phyloP scores from a whole-genome alignment of 2,329 filamentous ascomycete species.

The Lachnum nothofagi region DNA sequence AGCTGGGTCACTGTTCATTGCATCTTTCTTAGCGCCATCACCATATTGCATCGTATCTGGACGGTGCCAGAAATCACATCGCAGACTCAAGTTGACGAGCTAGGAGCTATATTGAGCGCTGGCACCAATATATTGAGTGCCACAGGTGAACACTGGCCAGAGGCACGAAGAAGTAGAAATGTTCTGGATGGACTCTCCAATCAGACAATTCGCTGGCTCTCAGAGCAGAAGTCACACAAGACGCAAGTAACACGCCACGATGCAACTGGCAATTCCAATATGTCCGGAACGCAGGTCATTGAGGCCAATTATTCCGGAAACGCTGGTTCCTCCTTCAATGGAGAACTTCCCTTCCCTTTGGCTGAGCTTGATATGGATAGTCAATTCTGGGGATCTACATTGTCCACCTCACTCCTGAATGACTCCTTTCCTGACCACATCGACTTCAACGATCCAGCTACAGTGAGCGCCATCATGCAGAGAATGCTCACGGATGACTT shows the following conservation, averaged over 20 bases:
- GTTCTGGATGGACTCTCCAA: slow-evolving; percentile 39
- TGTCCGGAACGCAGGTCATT: neutral
- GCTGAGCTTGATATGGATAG: neutral
- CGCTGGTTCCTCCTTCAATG: no score
- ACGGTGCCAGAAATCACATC: slow-evolving; percentile 39
- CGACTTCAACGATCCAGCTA: slow-evolving; percentile 3
- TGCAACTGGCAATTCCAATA: neutral
- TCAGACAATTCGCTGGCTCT: slow-evolving; percentile 29
- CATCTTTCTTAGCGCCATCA: slow-evolving; percentile 43
- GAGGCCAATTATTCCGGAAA: neutral
- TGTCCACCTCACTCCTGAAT: neutral
- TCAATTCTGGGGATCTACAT: neutral
- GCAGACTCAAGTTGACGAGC: slow-evolving; percentile 35
- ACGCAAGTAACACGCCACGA: neutral
- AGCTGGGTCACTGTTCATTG: slow-evolving; percentile 47
- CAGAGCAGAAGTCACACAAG: slow-evolving; percentile 1
- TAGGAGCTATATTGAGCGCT: slow-evolving; percentile 40
- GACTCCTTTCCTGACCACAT: slow-evolving; percentile 2
- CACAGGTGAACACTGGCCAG: slow-evolving; percentile 48
- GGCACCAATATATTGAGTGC: slow-evolving; percentile 46
- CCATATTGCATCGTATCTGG: slow-evolving; percentile 48
- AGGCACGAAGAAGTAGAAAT: slow-evolving; percentile 44
- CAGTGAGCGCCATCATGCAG: slow-evolving; percentile 12
- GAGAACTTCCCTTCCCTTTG: no score
- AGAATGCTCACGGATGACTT: slow-evolving; percentile 9